phyloP scores from a whole-genome alignment of 148 eudicot genomes.

The Diospyros lotus region DNA sequence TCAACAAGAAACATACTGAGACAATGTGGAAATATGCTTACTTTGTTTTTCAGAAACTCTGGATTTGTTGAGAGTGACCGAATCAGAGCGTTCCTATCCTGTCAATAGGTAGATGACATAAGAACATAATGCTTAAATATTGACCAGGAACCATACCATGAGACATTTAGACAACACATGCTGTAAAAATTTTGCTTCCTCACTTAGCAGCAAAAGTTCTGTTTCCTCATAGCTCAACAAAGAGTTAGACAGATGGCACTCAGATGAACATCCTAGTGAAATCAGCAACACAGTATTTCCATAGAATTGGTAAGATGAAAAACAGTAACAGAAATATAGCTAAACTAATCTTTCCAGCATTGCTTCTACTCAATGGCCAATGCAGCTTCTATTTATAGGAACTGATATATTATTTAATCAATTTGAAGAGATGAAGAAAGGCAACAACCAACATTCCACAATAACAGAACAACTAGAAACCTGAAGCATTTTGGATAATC shows the following conservation, averaged over 20 bases:
- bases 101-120: conserved; percentile 22
- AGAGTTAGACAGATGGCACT: not conserved
- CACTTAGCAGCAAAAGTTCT: not conserved
- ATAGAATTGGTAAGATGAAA: not conserved
- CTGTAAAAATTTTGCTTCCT: not conserved
- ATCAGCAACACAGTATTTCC: not conserved
- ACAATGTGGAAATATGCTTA: conserved; percentile 28
- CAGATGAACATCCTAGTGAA: not conserved
- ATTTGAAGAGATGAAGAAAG: not conserved
- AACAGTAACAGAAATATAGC: no score
- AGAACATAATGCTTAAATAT: not conserved
- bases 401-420: not conserved
- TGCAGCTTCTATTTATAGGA: not conserved
- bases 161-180: not conserved
- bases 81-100: conserved; percentile 73
- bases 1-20: not conserved
- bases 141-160: not conserved
- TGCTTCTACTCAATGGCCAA: not conserved
- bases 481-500: not conserved
- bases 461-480: not conserved
- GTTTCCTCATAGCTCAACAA: not conserved
- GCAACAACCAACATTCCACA: not conserved
- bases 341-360: not conserved
- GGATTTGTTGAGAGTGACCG: conserved; percentile 92
- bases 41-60: conserved; percentile 87